These are phyloP conservation scores for Laburnicola sp. DNA, from an alignment of 2,329 filamentous ascomycete genomes.

Conservation along the genomic window DNA sequence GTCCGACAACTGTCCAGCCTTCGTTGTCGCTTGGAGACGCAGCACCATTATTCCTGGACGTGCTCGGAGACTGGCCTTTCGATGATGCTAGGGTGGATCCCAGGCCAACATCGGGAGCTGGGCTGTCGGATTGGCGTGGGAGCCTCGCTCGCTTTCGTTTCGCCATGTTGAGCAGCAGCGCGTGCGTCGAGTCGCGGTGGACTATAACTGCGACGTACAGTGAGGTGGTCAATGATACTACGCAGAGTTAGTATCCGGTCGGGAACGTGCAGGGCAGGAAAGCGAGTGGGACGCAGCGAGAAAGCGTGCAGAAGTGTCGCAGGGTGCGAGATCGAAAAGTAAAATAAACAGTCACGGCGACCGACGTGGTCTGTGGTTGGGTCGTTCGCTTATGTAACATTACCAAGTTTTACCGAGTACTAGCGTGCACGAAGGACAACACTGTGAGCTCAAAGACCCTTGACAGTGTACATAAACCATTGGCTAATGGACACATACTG, in stretches of 20 bases:
- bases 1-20: constrained; percentile 36
- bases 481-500: too few relatives aligned
- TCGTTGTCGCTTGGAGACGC: constrained; percentile 28
- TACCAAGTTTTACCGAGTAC: too few relatives aligned
- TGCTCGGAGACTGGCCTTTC: too few relatives aligned
- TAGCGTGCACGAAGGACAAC: too few relatives aligned
- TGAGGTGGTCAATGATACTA: background rate
- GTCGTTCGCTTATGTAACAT: too few relatives aligned
- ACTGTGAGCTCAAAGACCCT: too few relatives aligned
- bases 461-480: too few relatives aligned
- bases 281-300: background rate
- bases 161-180: constrained; percentile 23
- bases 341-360: background rate
- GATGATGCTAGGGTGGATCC: constrained; percentile 36
- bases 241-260: too few relatives aligned
- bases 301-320: background rate
- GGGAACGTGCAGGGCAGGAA: too few relatives aligned
- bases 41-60: too few relatives aligned
- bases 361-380: too few relatives aligned
- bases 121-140: constrained; percentile 12
- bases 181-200: background rate
- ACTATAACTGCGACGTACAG: background rate
- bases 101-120: constrained; percentile 29
- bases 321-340: too few relatives aligned
- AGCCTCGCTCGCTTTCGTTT: constrained; percentile 35